A percentile compares a stretch with the other conserved stretches of the same genome.
Evolutionary conservation across 2,329 filamentous ascomycete genomes (phyloP).

Genomic region (Trichoderma cornu-damae): DNA sequence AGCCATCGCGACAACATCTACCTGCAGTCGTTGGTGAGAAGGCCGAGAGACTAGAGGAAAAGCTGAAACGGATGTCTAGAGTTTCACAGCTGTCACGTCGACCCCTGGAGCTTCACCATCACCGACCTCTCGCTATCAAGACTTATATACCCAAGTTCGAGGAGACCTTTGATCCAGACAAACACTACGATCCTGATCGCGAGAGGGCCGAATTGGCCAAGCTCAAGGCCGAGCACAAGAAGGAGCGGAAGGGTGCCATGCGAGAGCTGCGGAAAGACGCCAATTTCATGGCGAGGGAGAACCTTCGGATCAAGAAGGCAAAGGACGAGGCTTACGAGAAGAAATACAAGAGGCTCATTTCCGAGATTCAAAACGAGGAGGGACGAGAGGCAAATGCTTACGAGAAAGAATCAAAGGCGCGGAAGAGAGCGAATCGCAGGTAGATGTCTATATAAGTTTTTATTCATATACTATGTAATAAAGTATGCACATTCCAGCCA

Average conservation of each 20-base stretch:
- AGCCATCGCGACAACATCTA: conserved; percentile 47
- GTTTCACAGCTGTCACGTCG: conserved; percentile 63
- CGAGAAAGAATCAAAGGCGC: conserved; percentile 73
- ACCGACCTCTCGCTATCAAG: conserved; percentile 83
- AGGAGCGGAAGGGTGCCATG: conserved; percentile 90
- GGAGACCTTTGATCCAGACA: conserved; percentile 86
- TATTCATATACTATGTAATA: neutral
- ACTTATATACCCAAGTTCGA: conserved; percentile 90
- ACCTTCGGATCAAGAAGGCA: conserved; percentile 86
- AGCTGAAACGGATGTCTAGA: conserved; percentile 51
- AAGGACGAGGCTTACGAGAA: conserved; percentile 90
- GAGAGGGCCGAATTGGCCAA: conserved; percentile 82
- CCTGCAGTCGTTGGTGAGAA: conserved; percentile 40
- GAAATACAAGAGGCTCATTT: conserved; percentile 87
- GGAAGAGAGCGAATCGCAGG: conserved; percentile 54
- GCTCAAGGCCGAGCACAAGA: conserved; percentile 85
- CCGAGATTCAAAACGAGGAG: conserved; percentile 94
- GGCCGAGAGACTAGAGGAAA: conserved; percentile 39
- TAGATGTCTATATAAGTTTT: conserved; percentile 15
- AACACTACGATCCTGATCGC: conserved; percentile 94
- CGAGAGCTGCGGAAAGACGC: conserved; percentile 93
- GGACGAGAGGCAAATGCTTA: conserved; percentile 82
- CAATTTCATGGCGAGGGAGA: conserved; percentile 87
- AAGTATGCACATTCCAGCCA: neutral
- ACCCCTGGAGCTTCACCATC: conserved; percentile 82